phyloP scores from a whole-genome alignment of 306 rosid species.

The Lagenaria siceraria region DNA sequence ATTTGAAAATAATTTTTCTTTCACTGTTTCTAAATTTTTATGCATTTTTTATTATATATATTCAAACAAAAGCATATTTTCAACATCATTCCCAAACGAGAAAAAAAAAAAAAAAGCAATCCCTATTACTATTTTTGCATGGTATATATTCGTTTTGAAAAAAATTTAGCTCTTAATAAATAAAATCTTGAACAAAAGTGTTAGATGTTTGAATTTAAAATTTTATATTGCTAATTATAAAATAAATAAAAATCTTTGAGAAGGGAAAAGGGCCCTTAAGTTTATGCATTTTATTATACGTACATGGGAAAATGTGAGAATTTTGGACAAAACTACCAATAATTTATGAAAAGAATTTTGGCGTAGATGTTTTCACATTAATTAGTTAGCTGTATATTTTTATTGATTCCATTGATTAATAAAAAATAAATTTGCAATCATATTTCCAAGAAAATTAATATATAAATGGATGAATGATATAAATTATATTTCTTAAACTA shows the following conservation, averaged over 20 bases:
- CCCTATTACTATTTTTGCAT: background rate
- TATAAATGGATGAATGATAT: background rate
- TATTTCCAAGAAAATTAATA: background rate
- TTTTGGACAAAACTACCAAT: background rate
- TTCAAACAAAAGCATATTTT: background rate
- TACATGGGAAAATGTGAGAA: conserved; percentile 1
- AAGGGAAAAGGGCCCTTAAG: background rate
- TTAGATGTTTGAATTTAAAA: too few relatives aligned
- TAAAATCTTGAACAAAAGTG: too few relatives aligned
- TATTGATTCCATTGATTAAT: background rate
- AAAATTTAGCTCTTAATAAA: background rate
- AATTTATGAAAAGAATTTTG: background rate
- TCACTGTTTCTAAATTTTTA: background rate
- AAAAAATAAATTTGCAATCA: background rate
- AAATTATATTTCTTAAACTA: background rate
- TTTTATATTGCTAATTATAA: too few relatives aligned
- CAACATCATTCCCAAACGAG: background rate
- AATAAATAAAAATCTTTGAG: too few relatives aligned
- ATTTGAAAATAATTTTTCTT: background rate
- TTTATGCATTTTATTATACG: background rate
- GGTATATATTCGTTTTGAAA: background rate
- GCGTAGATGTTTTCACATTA: background rate
- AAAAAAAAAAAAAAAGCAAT: background rate
- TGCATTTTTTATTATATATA: background rate
- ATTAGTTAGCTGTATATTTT: background rate